A percentile compares a stretch with the other conserved stretches of the same genome.
phyloP scores from a whole-genome alignment of 352 stramenopile species.

The Pythium volutum region DNA sequence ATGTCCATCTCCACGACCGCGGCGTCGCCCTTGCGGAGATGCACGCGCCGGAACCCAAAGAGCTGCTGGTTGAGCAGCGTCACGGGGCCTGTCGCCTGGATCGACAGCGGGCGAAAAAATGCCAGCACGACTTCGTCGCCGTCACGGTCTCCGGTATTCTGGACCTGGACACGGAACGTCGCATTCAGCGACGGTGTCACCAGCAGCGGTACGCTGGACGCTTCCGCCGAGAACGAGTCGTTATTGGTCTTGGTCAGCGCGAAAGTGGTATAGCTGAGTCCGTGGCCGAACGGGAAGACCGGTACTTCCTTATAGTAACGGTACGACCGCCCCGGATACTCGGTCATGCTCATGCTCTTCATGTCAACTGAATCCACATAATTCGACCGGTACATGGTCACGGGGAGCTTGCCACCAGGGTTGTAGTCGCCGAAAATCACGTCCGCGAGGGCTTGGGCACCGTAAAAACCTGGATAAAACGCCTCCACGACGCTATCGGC shows the following conservation, averaged over 20 bases:
- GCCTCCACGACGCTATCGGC: conserved; percentile 65
- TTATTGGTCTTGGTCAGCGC: conserved; percentile 24
- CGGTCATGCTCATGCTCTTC: conserved; percentile 91
- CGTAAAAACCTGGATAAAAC: conserved; percentile 84
- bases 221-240: conserved; percentile 13
- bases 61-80: conserved; percentile 74
- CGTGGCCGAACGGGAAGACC: conserved; percentile 89
- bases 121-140: conserved; percentile 79
- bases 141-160: conserved; percentile 49
- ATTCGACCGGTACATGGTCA: conserved; percentile 85
- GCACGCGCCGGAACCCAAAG: conserved; percentile 65
- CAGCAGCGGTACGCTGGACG: conserved; percentile 21
- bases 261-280: conserved; percentile 90
- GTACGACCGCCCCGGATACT: conserved; percentile 88
- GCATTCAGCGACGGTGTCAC: conserved; percentile 36
- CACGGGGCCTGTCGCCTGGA: conserved; percentile 50
- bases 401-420: conserved; percentile 76
- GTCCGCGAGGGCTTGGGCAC: conserved; percentile 73
- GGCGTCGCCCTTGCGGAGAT: conserved; percentile 35
- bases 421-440: conserved; percentile 83
- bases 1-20: conserved; percentile 43
- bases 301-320: conserved; percentile 88
- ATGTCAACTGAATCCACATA: conserved; percentile 75
- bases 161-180: conserved; percentile 48
- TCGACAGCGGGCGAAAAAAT: conserved; percentile 66